A percentile compares a stretch with the other conserved stretches of the same genome.
Conservation (phyloP, 345 rosid genomes). For the Clausena lansium region DNA sequence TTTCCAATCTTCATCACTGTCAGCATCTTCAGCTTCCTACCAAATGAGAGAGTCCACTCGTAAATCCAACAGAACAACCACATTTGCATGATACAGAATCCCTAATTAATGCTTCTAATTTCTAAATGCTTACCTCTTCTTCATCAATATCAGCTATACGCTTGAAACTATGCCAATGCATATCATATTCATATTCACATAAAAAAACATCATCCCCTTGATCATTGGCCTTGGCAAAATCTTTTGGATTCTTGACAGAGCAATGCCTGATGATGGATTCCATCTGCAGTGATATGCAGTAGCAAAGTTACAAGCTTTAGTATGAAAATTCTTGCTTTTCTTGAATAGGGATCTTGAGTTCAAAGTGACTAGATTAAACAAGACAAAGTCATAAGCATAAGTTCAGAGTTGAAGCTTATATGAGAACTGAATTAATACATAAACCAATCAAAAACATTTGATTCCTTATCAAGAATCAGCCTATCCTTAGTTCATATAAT, state of each 20-base stretch:
- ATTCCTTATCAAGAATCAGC: not conserved
- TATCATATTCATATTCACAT: slow-evolving; percentile 92
- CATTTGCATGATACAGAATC: not conserved
- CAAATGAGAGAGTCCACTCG: slow-evolving; percentile 13
- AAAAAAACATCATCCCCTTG: slow-evolving; percentile 88
- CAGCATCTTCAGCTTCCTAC: slow-evolving; percentile 56
- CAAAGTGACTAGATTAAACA: not conserved
- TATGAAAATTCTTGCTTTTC: not conserved
- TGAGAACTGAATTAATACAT: not conserved
- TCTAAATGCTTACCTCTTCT: slow-evolving; percentile 42
- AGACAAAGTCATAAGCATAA: not conserved
- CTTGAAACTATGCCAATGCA: slow-evolving; percentile 86
- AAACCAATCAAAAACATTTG: not conserved
- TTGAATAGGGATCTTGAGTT: not conserved
- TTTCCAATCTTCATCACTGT: slow-evolving; percentile 78
- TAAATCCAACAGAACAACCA: slow-evolving; percentile 12
- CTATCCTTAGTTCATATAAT: not conserved
- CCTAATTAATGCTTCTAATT: not conserved
- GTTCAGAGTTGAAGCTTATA: not conserved
- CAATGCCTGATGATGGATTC: slow-evolving; percentile 78
- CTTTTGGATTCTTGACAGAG: slow-evolving; percentile 67
- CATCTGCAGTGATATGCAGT: slow-evolving; percentile 49
- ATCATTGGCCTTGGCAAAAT: slow-evolving; percentile 61
- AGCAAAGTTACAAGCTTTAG: slow-evolving; percentile 4
- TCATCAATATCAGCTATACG: slow-evolving; percentile 68